Conservation (phyloP, 106 monocot species). For the Apostasia shenzhenica region DNA sequence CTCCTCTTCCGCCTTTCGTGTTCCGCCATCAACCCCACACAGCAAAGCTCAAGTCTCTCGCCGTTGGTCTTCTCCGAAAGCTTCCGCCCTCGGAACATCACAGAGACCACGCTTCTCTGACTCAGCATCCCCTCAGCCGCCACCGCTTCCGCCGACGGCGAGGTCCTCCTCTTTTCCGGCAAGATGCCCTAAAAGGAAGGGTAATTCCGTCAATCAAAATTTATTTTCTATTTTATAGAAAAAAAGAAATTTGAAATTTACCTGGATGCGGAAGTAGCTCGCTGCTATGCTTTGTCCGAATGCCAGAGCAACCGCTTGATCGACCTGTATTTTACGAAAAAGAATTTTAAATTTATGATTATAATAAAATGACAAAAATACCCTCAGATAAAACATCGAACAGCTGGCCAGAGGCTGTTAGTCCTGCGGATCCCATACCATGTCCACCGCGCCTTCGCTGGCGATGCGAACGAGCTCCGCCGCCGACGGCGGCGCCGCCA, state of each 20-base stretch:
- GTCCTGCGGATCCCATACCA: conserved; percentile 15
- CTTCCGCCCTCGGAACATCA: conserved; percentile 32
- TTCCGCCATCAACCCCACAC: conserved; percentile 31
- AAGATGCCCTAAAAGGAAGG: not conserved
- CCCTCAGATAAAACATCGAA: not conserved
- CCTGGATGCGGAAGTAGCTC: conserved; percentile 36
- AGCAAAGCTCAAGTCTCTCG: conserved; percentile 38
- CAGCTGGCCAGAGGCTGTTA: not conserved
- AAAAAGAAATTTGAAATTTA: not conserved
- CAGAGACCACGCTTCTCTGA: conserved; percentile 25
- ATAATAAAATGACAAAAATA: not conserved
- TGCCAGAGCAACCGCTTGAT: conserved; percentile 46
- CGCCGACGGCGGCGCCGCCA: conserved; percentile 6
- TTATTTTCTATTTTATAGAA: not conserved
- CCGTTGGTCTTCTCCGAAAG: conserved; percentile 29
- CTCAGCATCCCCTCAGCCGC: conserved; percentile 17
- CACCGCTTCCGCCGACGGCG: not conserved
- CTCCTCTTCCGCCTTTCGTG: conserved; percentile 15
- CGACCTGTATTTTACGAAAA: conserved; percentile 12
- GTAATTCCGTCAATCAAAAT: not conserved
- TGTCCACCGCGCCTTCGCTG: conserved; percentile 20
- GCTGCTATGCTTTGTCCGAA: conserved; percentile 18
- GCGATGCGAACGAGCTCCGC: conserved; percentile 23
- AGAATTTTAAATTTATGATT: not conserved
- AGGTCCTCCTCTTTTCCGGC: not conserved